phyloP scores from a whole-genome alignment of 768 basidiomycete species.

The Gautieria morchelliformis region DNA sequence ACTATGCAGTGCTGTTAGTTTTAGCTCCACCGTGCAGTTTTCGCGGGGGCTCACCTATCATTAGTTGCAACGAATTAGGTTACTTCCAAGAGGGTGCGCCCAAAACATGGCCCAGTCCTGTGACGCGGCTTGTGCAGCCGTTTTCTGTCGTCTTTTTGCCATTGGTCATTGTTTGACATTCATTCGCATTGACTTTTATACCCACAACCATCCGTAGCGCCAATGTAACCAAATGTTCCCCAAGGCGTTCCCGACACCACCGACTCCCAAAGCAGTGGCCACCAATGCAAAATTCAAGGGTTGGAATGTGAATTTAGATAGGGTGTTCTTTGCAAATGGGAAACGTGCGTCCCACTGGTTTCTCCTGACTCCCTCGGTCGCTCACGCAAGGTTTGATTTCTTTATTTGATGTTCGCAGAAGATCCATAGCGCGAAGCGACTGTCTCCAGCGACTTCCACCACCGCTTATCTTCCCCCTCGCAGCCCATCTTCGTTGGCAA shows the following conservation, averaged over 20 bases:
- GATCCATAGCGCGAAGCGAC: slow-evolving; percentile 70
- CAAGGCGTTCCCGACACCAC: slow-evolving; percentile 39
- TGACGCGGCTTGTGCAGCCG: slow-evolving; percentile 46
- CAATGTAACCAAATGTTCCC: slow-evolving; percentile 65
- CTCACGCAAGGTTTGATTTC: not conserved
- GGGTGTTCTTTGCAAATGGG: slow-evolving; percentile 64
- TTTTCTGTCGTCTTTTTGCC: slow-evolving; percentile 24
- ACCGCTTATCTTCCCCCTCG: slow-evolving; percentile 34
- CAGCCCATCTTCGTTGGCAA: slow-evolving; percentile 51
- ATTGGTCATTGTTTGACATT: slow-evolving; percentile 11
- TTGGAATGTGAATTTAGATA: slow-evolving; percentile 49
- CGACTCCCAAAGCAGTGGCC: slow-evolving; percentile 24
- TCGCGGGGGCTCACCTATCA: not conserved
- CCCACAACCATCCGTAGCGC: slow-evolving; percentile 29
- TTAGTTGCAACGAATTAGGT: slow-evolving; percentile 63
- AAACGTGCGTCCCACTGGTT: slow-evolving; percentile 35
- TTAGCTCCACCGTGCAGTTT: slow-evolving; percentile 16
- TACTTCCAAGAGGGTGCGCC: slow-evolving; percentile 35
- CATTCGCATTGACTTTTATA: not conserved
- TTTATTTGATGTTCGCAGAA: slow-evolving; percentile 27
- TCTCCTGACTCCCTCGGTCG: not conserved
- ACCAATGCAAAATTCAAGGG: slow-evolving; percentile 48
- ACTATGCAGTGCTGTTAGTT: not conserved
- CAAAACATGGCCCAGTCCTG: slow-evolving; percentile 28
- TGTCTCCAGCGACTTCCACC: slow-evolving; percentile 44